Evolutionary conservation across 495 filamentous ascomycete genomes (phyloP).

Genomic region (Hypoxylon intermedium): DNA sequence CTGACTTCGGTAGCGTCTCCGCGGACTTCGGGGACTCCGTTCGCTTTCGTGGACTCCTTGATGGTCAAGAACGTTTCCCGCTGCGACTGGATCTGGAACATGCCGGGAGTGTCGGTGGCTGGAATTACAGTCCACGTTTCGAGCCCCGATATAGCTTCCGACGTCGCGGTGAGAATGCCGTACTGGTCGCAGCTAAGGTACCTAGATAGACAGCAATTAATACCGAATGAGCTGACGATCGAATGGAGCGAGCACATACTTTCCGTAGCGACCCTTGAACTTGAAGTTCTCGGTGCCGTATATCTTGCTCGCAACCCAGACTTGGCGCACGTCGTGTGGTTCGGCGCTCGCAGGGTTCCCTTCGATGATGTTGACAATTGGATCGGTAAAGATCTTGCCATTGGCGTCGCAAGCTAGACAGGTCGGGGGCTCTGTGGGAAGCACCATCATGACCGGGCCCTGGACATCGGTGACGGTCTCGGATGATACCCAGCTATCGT

Average conservation of each 20-base stretch:
- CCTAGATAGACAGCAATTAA: conserved; percentile 47
- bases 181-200: conserved; percentile 84
- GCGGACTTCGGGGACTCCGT: conserved; percentile 67
- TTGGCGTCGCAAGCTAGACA: conserved; percentile 83
- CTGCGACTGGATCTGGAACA: conserved; percentile 72
- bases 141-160: conserved; percentile 79
- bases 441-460: conserved; percentile 83
- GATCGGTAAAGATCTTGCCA: conserved; percentile 81
- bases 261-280: conserved; percentile 88
- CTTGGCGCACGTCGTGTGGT: conserved; percentile 92
- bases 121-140: conserved; percentile 81
- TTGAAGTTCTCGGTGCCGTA: conserved; percentile 80
- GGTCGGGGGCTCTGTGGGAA: conserved; percentile 71
- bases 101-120: conserved; percentile 66
- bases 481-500: conserved; percentile 90
- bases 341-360: conserved; percentile 80
- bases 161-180: conserved; percentile 76
- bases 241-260: conserved; percentile 56
- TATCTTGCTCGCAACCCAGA: conserved; percentile 88
- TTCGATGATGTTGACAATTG: conserved; percentile 83
- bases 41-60: conserved; percentile 54
- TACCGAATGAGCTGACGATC: background rate
- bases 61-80: conserved; percentile 67
- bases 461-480: conserved; percentile 75
- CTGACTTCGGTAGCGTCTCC: conserved; percentile 76